These are phyloP conservation scores for Thraustochytrium striatum DNA, from an alignment of 352 stramenopile genomes.

Conservation along the genomic window DNA sequence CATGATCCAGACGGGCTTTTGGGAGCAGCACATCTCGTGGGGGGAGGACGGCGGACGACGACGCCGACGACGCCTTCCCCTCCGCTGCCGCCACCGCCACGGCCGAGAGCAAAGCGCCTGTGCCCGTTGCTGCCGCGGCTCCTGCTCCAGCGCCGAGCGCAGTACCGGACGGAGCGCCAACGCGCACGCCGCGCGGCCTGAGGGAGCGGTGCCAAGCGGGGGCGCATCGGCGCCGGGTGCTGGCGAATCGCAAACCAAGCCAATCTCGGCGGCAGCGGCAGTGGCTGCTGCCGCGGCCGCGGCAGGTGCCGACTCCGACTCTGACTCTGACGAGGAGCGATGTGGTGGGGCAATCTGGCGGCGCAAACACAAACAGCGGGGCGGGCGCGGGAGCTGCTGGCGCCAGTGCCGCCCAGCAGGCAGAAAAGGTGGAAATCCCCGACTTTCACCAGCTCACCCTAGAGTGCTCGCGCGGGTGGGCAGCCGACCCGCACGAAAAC, in stretches of 20 bases:
- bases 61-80: background rate
- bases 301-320: background rate
- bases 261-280: background rate
- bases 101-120: background rate
- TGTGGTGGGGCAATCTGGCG: background rate
- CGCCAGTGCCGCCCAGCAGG: background rate
- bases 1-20: too few species aligned
- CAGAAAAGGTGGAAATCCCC: too few species aligned
- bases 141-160: too few species aligned
- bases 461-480: background rate
- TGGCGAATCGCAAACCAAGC: too few species aligned
- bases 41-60: background rate
- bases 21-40: too few species aligned
- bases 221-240: too few species aligned
- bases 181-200: too few species aligned
- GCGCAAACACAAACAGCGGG: background rate
- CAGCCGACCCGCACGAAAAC: background rate
- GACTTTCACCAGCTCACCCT: background rate
- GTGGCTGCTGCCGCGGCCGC: background rate
- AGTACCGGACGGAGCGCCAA: too few species aligned
- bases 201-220: too few species aligned
- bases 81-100: background rate
- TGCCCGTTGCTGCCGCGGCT: background rate
- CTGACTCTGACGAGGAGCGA: background rate
- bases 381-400: background rate